Conservation (phyloP, 106 monocot species). For the Dioscorea alata region DNA sequence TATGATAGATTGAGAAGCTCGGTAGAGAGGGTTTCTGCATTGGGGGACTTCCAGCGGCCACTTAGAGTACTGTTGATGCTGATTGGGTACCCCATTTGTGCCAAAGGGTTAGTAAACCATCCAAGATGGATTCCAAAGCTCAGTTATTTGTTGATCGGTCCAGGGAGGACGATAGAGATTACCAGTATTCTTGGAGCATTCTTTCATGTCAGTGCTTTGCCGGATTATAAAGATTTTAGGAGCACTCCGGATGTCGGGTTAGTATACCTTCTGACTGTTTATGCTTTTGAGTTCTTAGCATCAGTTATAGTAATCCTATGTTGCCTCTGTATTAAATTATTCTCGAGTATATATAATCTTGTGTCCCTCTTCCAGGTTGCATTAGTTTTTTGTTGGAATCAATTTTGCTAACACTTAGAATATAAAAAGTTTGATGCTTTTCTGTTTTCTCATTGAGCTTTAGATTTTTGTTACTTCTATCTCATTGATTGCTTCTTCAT, state of each 20-base stretch:
- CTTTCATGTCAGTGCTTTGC: slow-evolving; percentile 80
- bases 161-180: slow-evolving; percentile 71
- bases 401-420: no score
- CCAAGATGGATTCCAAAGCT: slow-evolving; percentile 70
- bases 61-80: slow-evolving; percentile 61
- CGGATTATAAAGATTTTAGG: slow-evolving; percentile 65
- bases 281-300: no score
- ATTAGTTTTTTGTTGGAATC: no score
- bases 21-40: slow-evolving; percentile 55
- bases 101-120: slow-evolving; percentile 80
- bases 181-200: slow-evolving; percentile 78
- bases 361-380: no score
- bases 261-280: slow-evolving; percentile 15
- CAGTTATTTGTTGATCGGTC: slow-evolving; percentile 30
- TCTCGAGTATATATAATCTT: no score
- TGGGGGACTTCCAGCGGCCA: slow-evolving; percentile 96
- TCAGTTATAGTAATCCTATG: no score
- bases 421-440: no score
- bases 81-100: slow-evolving; percentile 61
- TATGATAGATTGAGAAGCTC: slow-evolving; percentile 53
- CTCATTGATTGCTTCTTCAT: no score
- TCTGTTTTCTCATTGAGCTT: no score
- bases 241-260: slow-evolving; percentile 87
- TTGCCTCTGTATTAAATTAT: no score
- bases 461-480: no score